Evolutionary conservation across 2,329 filamentous ascomycete genomes (phyloP).

Genomic region (Trichoderma sp.): DNA sequence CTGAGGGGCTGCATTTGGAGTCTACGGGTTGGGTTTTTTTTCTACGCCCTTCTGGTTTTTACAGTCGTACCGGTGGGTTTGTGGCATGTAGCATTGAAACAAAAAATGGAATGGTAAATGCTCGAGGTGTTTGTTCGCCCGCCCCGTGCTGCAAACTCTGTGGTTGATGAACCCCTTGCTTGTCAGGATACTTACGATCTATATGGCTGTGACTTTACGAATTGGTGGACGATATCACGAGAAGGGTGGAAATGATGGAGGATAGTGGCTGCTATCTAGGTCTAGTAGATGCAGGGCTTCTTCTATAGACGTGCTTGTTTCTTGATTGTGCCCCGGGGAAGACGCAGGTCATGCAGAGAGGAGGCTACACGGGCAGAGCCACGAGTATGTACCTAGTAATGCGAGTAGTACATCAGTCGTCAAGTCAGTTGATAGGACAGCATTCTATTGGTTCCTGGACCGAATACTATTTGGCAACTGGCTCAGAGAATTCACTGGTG

Average conservation of each 20-base stretch:
- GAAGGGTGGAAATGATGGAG: not conserved
- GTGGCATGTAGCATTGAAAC: conserved; percentile 62
- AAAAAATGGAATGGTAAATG: conserved; percentile 58
- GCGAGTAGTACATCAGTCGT: too few species aligned
- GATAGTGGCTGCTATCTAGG: not conserved
- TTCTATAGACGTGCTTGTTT: not conserved
- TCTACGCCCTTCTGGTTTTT: conserved; percentile 51
- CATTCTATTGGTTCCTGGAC: too few species aligned
- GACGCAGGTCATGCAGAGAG: not conserved
- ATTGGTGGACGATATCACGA: not conserved
- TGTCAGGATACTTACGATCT: not conserved
- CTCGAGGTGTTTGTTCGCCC: conserved; percentile 37
- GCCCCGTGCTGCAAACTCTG: not conserved
- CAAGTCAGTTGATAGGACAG: too few species aligned
- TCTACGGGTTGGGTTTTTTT: conserved; percentile 60
- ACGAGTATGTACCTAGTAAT: too few species aligned
- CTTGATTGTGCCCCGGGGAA: not conserved
- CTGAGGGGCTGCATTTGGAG: conserved; percentile 61
- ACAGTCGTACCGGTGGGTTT: conserved; percentile 55
- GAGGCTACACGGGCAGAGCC: not conserved
- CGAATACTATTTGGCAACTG: too few species aligned
- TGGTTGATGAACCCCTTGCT: not conserved
- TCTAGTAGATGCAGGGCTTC: too few species aligned
- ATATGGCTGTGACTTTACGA: not conserved
- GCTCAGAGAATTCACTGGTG: too few species aligned